Base-by-base conservation (phyloP, 1,139 yeast genomes). In the Nakaseomyces sp. region DNA sequence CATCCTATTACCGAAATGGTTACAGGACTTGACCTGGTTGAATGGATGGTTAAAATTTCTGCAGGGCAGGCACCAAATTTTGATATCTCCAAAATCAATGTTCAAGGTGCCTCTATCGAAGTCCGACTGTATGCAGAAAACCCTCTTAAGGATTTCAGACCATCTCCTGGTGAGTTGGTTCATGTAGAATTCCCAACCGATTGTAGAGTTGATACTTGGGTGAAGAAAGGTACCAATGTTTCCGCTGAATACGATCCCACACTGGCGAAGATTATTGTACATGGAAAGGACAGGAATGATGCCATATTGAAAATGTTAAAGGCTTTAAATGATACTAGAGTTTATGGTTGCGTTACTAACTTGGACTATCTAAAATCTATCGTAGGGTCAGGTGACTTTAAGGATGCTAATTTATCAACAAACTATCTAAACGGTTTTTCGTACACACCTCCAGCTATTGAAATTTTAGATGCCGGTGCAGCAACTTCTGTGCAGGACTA, bases 201-300 rank as follows among this genome's bases (percentile, higher is more conserved):
- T 82, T 96, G 96, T 7, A 80, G 97, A 67, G 77, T 88, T 50
- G 98, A 91, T 62, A 83, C 93, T 13, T 89, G 97, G 97, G 88
- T 87, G 40, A 71, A 77, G 48, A 84, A 85, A 53, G 98, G 98
- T 52, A 81, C 96, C n/a, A 79, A 74, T 37, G 71, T 91, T 47
- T 81, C 95, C 45, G 88, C 96, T 15, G 96, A 89, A 65, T 91
- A 87, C 62, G 98, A 91, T 67, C 97, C 98, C 41, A 88, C 96
- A 8, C 72, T 91, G 53, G 97, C 97, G 41, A 91, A 91, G 66
- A 88, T 91, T 56, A 89, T 91, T 67, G 97, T 91, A 39, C 89
- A 87, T 56, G 98, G 96, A 41, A 77, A 74, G 47, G 89, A 86
- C 61, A 78, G 98, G 64, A 74, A 73, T 42, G 96, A 88, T 49